A percentile compares a stretch with the other conserved stretches of the same genome.
Evolutionary conservation across 1,139 yeast species (phyloP).

Genomic region (Geotrichum cucujoidarum): DNA sequence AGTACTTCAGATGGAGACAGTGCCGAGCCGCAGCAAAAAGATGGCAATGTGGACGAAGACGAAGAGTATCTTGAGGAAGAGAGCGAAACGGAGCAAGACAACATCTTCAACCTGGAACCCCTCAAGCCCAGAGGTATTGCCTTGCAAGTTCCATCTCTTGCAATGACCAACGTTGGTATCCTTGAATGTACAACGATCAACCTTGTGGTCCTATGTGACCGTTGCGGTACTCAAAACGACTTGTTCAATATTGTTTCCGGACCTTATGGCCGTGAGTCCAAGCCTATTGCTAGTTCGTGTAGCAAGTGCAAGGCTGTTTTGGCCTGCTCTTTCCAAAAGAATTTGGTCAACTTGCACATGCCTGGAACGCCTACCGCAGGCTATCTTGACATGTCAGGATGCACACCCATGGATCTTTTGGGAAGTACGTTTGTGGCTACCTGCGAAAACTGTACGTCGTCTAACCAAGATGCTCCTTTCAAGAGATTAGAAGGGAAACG

Average conservation of each 20-base stretch:
- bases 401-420: slow-evolving; percentile 36
- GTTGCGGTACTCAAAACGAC: slow-evolving; percentile 39
- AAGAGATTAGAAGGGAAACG: slow-evolving; percentile 36
- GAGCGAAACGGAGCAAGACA: slow-evolving; percentile 12
- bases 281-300: slow-evolving; percentile 35
- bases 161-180: slow-evolving; percentile 34
- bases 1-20: slow-evolving; percentile 12
- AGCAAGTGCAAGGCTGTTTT: slow-evolving; percentile 36
- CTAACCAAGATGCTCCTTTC: slow-evolving; percentile 29
- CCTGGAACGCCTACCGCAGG: slow-evolving; percentile 31
- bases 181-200: slow-evolving; percentile 37
- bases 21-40: slow-evolving; percentile 8
- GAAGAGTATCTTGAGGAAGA: slow-evolving; percentile 4
- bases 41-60: slow-evolving; percentile 15
- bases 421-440: slow-evolving; percentile 39
- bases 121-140: slow-evolving; percentile 34
- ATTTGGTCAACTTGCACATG: slow-evolving; percentile 31
- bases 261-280: slow-evolving; percentile 37
- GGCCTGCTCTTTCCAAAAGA: slow-evolving; percentile 38
- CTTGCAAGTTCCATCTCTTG: slow-evolving; percentile 32
- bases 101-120: slow-evolving; percentile 1
- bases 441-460: slow-evolving; percentile 36
- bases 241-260: slow-evolving; percentile 35
- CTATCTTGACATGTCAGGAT: slow-evolving; percentile 38
- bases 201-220: slow-evolving; percentile 37